These are phyloP conservation scores for Chrysoporthe austroafricana DNA, from an alignment of 2,329 filamentous ascomycete genomes.

Conservation along the genomic window DNA sequence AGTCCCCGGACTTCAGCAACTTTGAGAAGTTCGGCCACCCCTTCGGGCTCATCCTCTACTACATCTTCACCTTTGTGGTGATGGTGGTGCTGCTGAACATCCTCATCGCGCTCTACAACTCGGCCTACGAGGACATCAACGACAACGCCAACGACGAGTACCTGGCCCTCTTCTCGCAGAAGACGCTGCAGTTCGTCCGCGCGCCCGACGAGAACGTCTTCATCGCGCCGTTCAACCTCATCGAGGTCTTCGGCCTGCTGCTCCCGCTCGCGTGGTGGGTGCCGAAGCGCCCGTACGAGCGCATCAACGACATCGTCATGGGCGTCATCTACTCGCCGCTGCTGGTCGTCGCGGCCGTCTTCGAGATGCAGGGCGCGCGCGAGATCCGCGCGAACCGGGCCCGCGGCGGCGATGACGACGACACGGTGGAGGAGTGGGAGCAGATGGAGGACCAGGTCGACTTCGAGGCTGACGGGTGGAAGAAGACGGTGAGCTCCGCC, in stretches of 20 bases:
- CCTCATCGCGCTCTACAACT: conserved; percentile 96
- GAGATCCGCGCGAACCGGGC: conserved; percentile 74
- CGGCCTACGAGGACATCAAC: conserved; percentile 92
- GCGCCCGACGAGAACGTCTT: conserved; percentile 98
- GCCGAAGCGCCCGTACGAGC: conserved; percentile 71
- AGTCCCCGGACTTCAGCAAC: conserved; percentile 83
- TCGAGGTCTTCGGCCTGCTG: conserved; percentile 81
- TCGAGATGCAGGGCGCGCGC: conserved; percentile 69
- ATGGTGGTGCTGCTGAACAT: conserved; percentile 94
- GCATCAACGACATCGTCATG: conserved; percentile 89
- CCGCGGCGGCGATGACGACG: conserved; percentile 86
- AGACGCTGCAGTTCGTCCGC: conserved; percentile 95
- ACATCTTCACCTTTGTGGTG: conserved; percentile 95
- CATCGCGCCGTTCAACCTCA: conserved; percentile 91
- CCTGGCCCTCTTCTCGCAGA: conserved; percentile 88
- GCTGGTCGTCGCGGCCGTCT: conserved; percentile 74
- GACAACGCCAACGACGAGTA: conserved; percentile 94
- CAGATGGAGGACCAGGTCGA: conserved; percentile 73
- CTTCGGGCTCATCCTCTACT: conserved; percentile 94
- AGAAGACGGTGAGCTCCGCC: conserved; percentile 73
- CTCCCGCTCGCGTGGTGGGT: conserved; percentile 97
- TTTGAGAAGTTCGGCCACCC: conserved; percentile 92
- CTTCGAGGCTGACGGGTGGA: conserved; percentile 84
- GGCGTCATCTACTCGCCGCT: conserved; percentile 81
- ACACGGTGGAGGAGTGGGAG: conserved; percentile 91